Conservation (phyloP, 441 rosid species). For the Dalechampia spathulata region DNA sequence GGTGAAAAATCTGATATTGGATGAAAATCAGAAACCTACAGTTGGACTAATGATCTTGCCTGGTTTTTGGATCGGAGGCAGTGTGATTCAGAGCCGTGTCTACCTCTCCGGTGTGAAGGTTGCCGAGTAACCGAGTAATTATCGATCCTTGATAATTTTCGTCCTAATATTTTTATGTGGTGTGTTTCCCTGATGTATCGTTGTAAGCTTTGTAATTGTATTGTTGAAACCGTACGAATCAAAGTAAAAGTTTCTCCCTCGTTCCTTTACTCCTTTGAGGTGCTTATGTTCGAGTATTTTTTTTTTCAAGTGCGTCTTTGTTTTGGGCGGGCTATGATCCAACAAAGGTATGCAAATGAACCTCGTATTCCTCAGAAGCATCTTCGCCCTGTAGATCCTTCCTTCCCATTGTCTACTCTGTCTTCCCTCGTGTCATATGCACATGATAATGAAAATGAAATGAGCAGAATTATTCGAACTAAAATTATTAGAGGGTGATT, state of each 20-base stretch:
- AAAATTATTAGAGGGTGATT: too few relatives aligned
- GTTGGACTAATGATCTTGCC: slow-evolving; percentile 95
- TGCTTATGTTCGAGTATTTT: not conserved
- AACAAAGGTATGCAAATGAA: too few relatives aligned
- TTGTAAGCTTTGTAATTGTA: slow-evolving; percentile 20
- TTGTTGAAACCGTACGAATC: too few relatives aligned
- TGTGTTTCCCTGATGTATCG: slow-evolving; percentile 16
- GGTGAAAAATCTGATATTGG: slow-evolving; percentile 53
- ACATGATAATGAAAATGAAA: too few relatives aligned
- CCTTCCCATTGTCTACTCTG: too few relatives aligned
- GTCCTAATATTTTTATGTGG: slow-evolving; percentile 13
- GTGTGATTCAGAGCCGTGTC: slow-evolving; percentile 73
- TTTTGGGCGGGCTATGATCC: too few relatives aligned
- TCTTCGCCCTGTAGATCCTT: too few relatives aligned
- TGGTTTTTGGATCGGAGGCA: slow-evolving; percentile 75
- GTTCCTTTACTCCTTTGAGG: not conserved
- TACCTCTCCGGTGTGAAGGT: slow-evolving; percentile 80
- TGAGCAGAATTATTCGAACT: too few relatives aligned
- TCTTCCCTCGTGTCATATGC: too few relatives aligned
- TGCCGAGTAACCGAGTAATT: slow-evolving; percentile 40
- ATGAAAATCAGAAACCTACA: slow-evolving; percentile 50
- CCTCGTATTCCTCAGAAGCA: too few relatives aligned
- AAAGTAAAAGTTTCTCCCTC: too few relatives aligned
- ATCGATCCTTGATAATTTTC: not conserved
- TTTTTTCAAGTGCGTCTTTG: too few relatives aligned